Evolutionary conservation across 805 yeast species (phyloP).

Genomic region (Cyberlindnera veronae): DNA sequence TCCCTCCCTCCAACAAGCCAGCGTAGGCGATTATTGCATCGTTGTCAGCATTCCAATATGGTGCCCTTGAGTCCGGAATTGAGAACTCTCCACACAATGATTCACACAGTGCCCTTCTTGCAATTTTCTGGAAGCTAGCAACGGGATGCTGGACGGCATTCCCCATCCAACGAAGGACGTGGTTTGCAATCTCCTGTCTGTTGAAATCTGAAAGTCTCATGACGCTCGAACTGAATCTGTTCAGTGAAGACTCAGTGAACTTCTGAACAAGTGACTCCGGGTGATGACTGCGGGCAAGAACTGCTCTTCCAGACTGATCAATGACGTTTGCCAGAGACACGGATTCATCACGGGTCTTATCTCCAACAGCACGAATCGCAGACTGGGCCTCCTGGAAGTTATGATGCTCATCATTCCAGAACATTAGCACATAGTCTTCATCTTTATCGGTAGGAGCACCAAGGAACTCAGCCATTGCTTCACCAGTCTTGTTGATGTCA

Average conservation of each 20-base stretch:
- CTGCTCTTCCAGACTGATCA: slow-evolving; percentile 48
- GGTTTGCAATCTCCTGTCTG: slow-evolving; percentile 44
- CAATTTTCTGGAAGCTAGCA: slow-evolving; percentile 33
- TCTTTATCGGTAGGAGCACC: neutral
- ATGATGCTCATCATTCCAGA: slow-evolving; percentile 83
- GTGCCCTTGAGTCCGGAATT: slow-evolving; percentile 13
- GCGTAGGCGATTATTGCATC: slow-evolving; percentile 5
- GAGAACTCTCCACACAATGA: slow-evolving; percentile 34
- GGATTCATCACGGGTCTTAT: slow-evolving; percentile 29
- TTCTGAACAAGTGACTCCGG: slow-evolving; percentile 1
- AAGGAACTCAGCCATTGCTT: slow-evolving; percentile 7
- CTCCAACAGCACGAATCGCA: slow-evolving; percentile 39
- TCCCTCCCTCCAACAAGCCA: slow-evolving; percentile 19
- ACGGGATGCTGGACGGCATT: slow-evolving; percentile 39
- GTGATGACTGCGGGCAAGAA: slow-evolving; percentile 34
- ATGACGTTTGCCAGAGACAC: slow-evolving; percentile 40
- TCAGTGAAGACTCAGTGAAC: neutral
- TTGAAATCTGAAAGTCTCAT: slow-evolving; percentile 46
- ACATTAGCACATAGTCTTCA: slow-evolving; percentile 43
- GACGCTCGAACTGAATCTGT: slow-evolving; percentile 33
- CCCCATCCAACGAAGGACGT: slow-evolving; percentile 50
- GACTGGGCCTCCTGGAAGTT: slow-evolving; percentile 51
- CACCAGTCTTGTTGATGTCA: slow-evolving; percentile 5
- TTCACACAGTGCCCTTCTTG: slow-evolving; percentile 42
- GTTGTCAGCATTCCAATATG: slow-evolving; percentile 24